Base-by-base conservation (phyloP, 257 asterid genomes). In the Fraxinus pennsylvanica region DNA sequence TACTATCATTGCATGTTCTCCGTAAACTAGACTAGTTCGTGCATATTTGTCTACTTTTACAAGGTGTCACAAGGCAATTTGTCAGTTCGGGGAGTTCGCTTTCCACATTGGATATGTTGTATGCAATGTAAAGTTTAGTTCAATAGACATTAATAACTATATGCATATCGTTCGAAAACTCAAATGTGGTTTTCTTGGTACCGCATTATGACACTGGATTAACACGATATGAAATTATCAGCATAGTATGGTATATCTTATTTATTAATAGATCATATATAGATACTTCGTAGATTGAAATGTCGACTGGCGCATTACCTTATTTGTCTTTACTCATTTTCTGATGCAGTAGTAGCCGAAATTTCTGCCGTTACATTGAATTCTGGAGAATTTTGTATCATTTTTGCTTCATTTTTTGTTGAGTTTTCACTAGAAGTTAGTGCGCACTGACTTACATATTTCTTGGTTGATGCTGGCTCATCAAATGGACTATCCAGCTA, bases 41-140 rank as follows among this genome's bases (percentile, higher is more conserved):
- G 15, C 5, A 27, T 1, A n/a, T 19, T 0, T 5, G 68, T 61
- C 6, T 22, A 61, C 68, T 61, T 22, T 61, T 25, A 61, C 33
- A 2, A 8, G 68, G 32, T 8, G 33, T 13, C 3, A 17, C 65
- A n/a, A 54, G 12, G 27, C 27, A 19, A 19, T 54, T 54, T 54
- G 27, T 54, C n/a, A 54, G 65, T n/a, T 6, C 4, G 27, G 65
- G 65, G 12, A 54, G 72, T 63, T 75, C 8, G 13, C 36, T 22
- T 59, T 22, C 43, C 15, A 30, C 45, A 17, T 30, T 57, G 12
- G 73, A 32, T 14, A 33, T 71, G 74, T 73, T 57, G 76, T 43
- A 70, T 81, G 39, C 29, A 52, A 54, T 59, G 76, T 84, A 78
- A 25, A 77, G 63, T 66, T 43, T 84, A 77, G 80, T 73, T 68